Evolutionary conservation across 2,329 filamentous ascomycete species (phyloP).

Genomic region (Aspergillus glaucus): DNA sequence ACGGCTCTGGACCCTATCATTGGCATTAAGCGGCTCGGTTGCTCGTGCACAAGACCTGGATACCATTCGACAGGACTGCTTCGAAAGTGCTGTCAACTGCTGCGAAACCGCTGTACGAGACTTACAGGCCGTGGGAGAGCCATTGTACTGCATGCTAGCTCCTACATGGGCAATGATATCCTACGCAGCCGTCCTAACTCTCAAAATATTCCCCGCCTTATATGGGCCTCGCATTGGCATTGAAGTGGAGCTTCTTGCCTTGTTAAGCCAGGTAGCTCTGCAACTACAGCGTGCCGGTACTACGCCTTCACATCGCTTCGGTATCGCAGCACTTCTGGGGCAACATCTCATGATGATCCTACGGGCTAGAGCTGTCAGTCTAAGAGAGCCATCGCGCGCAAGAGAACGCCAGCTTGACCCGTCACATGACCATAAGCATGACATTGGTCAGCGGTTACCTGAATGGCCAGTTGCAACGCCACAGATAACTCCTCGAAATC

Average conservation of each 20-base stretch:
- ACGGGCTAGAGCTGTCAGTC: constrained; percentile 5
- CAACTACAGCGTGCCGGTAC: constrained; percentile 21
- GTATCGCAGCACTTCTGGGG: constrained; percentile 24
- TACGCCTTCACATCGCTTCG: constrained; percentile 22
- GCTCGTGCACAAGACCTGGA: constrained; percentile 6
- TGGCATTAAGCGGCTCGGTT: constrained; percentile 15
- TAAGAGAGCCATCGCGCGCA: no score
- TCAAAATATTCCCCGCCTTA: constrained; percentile 19
- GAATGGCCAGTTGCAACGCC: not conserved
- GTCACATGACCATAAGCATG: no score
- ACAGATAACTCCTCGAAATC: no score
- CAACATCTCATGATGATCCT: constrained; percentile 23
- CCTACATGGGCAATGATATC: constrained; percentile 30
- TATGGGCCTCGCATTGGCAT: constrained; percentile 11
- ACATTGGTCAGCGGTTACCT: no score
- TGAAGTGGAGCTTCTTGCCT: constrained; percentile 20
- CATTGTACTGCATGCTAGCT: constrained; percentile 26
- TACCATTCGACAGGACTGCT: constrained; percentile 22
- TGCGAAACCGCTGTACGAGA: constrained; percentile 23
- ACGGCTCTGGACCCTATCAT: constrained; percentile 23
- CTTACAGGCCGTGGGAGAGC: constrained; percentile 18
- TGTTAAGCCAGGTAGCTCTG: constrained; percentile 20
- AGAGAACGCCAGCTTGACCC: no score
- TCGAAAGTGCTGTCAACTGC: constrained; percentile 20
- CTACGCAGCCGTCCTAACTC: constrained; percentile 21